phyloP scores from a whole-genome alignment of 179 eudicot genomes.

The Camellia oleifera region DNA sequence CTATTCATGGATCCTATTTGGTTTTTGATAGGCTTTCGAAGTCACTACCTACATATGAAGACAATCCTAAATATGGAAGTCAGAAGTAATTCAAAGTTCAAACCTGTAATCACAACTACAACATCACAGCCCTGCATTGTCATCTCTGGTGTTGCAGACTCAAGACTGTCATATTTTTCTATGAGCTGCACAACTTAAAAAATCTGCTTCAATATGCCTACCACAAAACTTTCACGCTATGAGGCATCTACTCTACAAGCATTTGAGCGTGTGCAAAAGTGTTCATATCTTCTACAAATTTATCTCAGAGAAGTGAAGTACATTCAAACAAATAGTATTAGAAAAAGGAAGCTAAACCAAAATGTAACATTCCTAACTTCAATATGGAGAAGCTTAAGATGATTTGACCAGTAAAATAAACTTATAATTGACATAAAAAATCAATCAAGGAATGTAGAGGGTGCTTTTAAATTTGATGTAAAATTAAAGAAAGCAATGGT shows the following conservation, averaged over 20 bases:
- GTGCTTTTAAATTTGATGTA: neutral
- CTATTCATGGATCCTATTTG: too few relatives aligned
- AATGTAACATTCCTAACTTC: neutral
- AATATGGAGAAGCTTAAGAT: neutral
- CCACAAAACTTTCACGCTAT: neutral
- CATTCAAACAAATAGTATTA: neutral
- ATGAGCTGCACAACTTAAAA: neutral
- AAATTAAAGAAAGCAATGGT: neutral
- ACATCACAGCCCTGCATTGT: neutral
- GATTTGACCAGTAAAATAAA: neutral
- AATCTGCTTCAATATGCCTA: neutral
- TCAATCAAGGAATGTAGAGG: neutral
- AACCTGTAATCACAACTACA: neutral
- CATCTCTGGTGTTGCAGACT: neutral
- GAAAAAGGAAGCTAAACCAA: neutral
- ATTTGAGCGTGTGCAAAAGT: neutral
- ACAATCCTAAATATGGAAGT: too few relatives aligned
- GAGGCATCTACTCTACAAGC: neutral
- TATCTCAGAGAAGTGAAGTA: neutral
- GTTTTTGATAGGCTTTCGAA: too few relatives aligned
- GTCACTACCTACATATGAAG: too few relatives aligned
- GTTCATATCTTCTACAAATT: neutral
- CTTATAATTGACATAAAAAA: neutral
- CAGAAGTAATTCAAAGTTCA: too few relatives aligned
- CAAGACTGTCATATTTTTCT: neutral